Conservation (phyloP, 1,284 basidiomycete species). For the Pseudozyma tsukubaensis region DNA sequence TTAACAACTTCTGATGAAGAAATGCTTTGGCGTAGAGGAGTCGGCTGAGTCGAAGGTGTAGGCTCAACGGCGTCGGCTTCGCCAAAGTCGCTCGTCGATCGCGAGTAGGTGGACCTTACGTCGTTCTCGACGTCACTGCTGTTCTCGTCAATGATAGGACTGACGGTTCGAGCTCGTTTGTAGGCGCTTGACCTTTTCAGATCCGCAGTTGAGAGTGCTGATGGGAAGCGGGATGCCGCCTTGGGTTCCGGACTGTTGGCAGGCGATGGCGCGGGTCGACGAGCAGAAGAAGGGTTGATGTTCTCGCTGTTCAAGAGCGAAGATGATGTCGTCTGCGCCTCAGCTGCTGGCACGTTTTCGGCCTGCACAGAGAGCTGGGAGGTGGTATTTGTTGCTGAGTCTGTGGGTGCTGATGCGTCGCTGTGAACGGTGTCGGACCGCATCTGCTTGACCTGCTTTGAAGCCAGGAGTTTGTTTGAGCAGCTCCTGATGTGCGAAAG, state of each 20-base stretch:
- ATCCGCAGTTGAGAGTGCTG: constrained; percentile 10
- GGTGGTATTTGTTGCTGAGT: neutral
- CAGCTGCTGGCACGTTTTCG: neutral
- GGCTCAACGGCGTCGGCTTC: constrained; percentile 24
- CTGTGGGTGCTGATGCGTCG: constrained; percentile 17
- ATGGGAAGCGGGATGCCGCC: constrained; percentile 19
- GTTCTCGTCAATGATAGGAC: constrained; percentile 53
- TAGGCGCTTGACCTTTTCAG: constrained; percentile 19
- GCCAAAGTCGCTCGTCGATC: constrained; percentile 39
- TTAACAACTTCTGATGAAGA: constrained; percentile 26
- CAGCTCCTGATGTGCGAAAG: too few species aligned
- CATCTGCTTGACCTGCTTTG: constrained; percentile 24
- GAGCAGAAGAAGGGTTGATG: constrained; percentile 2
- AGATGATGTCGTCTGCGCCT: neutral
- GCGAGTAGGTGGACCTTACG: constrained; percentile 23
- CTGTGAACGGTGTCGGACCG: constrained; percentile 15
- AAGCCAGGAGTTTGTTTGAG: constrained; percentile 3
- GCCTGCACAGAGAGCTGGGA: constrained; percentile 1
- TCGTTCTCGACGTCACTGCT: constrained; percentile 49
- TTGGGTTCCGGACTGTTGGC: constrained; percentile 26
- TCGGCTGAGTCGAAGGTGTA: constrained; percentile 16
- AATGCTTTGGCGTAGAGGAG: constrained; percentile 40
- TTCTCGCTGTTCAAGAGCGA: constrained; percentile 3
- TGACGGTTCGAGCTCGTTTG: constrained; percentile 47
- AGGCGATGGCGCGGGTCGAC: constrained; percentile 31